Percentiles rank a stretch among this genome's conserved stretches.
phyloP scores from a whole-genome alignment of 2,329 filamentous ascomycete genomes.

The Pseudofabraea citricarpa region DNA sequence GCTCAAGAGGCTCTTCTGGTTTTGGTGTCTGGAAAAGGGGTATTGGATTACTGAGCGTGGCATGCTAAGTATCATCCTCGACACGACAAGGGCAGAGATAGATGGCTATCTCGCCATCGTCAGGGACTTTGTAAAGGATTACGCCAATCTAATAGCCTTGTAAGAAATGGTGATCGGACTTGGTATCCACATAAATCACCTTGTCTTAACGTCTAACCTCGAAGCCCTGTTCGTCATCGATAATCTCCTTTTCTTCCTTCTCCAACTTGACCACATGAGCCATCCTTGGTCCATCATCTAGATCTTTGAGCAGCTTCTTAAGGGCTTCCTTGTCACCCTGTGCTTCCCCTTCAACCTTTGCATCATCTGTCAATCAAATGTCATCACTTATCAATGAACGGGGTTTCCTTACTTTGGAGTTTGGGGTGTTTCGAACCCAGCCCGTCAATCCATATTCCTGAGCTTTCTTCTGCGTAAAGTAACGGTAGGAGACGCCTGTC shows the following conservation, averaged over 20 bases:
- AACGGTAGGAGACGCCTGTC: conserved; percentile 29
- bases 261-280: conserved; percentile 73
- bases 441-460: conserved; percentile 47
- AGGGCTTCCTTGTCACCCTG: conserved; percentile 68
- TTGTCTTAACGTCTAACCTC: conserved; percentile 34
- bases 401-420: conserved; percentile 43
- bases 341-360: conserved; percentile 81
- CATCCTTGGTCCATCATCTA: conserved; percentile 68
- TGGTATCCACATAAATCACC: too few relatives aligned
- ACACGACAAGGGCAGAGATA: conserved; percentile 6
- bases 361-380: not conserved
- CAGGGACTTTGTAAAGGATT: not conserved
- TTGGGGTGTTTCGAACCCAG: conserved; percentile 56
- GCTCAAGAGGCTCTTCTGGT: conserved; percentile 9
- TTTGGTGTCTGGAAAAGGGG: conserved; percentile 8
- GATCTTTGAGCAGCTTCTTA: conserved; percentile 65
- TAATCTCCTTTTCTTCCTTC: conserved; percentile 57
- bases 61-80: conserved; percentile 7
- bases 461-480: conserved; percentile 51
- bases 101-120: conserved; percentile 1
- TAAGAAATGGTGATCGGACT: not conserved
- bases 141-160: not conserved
- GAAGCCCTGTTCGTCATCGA: conserved; percentile 67
- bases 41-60: conserved; percentile 8
- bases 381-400: not conserved